These are phyloP conservation scores for Boletus rubropictus DNA, from an alignment of 768 basidiomycete genomes.

Conservation along the genomic window DNA sequence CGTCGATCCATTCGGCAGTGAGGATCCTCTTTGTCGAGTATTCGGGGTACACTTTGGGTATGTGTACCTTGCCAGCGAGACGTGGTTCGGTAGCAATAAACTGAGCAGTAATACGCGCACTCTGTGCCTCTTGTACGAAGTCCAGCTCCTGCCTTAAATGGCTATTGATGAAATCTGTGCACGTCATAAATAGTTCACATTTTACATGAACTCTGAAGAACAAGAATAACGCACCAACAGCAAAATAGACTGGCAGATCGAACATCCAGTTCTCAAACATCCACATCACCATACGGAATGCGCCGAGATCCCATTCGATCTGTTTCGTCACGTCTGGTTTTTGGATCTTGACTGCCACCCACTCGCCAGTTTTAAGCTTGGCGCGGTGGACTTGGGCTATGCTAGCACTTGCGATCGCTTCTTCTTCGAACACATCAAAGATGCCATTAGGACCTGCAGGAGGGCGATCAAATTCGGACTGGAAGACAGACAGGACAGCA, in stretches of 20 bases:
- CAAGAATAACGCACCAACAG: constrained; percentile 49
- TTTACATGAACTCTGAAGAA: background rate
- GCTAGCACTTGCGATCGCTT: constrained; percentile 80
- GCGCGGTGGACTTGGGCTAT: constrained; percentile 92
- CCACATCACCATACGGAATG: constrained; percentile 71
- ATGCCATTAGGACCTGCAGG: constrained; percentile 65
- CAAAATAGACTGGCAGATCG: constrained; percentile 78
- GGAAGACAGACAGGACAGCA: constrained; percentile 61
- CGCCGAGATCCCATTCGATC: constrained; percentile 77
- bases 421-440: constrained; percentile 72
- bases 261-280: constrained; percentile 75
- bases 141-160: constrained; percentile 82
- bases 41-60: constrained; percentile 69
- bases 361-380: constrained; percentile 43
- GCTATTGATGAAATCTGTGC: constrained; percentile 67
- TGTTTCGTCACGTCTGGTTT: constrained; percentile 85
- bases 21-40: constrained; percentile 74
- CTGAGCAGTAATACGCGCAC: constrained; percentile 63
- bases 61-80: constrained; percentile 65
- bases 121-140: constrained; percentile 73
- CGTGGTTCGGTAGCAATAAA: constrained; percentile 67
- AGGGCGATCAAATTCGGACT: constrained; percentile 59
- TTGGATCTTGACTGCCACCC: constrained; percentile 93
- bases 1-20: constrained; percentile 82
- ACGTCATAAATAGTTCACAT: background rate